phyloP scores from a whole-genome alignment of 192 early-diverging fungal genomes.

The Backusella sp. region DNA sequence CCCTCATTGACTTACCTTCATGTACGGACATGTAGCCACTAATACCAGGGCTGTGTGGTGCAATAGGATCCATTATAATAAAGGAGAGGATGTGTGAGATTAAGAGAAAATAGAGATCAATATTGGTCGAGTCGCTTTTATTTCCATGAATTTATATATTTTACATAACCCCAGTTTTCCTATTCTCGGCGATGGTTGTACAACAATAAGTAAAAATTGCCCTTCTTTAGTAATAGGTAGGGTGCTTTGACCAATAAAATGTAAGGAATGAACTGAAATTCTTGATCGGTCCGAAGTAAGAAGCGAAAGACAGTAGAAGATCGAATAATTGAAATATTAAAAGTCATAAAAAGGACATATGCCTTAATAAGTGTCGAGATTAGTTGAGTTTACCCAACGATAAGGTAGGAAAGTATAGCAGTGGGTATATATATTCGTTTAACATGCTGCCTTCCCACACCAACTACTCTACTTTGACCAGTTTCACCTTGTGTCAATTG shows the following conservation, averaged over 20 bases:
- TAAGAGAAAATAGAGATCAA: neutral
- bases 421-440: no score
- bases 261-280: neutral
- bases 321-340: neutral
- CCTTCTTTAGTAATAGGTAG: neutral
- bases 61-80: conserved; percentile 20
- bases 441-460: no score
- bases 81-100: neutral
- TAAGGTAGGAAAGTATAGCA: no score
- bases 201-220: neutral
- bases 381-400: neutral
- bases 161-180: neutral
- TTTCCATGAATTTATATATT: neutral
- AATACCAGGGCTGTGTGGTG: conserved; percentile 32
- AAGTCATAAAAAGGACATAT: neutral
- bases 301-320: neutral
- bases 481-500: no score
- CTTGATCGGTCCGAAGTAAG: neutral
- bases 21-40: conserved; percentile 42
- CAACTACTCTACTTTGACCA: no score
- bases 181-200: neutral
- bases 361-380: neutral
- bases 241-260: neutral
- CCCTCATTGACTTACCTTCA: conserved; percentile 11
- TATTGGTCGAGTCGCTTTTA: neutral